Conservation (phyloP, 225 moss, liverwort and hornwort species). For the Antitrichia curtipendula region DNA sequence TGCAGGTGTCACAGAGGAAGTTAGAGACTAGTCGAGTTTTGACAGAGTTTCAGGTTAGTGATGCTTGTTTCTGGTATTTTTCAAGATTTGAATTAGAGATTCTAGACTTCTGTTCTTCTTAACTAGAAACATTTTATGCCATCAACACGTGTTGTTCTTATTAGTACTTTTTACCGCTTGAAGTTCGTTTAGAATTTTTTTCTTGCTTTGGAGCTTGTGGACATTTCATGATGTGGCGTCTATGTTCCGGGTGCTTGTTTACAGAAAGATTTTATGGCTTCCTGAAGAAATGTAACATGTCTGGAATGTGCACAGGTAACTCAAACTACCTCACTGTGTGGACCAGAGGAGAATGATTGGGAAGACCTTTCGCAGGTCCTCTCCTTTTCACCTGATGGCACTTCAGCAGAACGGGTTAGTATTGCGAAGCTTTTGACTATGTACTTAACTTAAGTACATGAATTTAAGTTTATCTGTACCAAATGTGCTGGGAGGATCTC, state of each 20-base stretch:
- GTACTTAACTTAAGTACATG: too few species aligned
- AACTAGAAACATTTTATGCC: neutral
- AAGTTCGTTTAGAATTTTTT: neutral
- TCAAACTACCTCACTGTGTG: neutral
- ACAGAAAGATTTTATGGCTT: neutral
- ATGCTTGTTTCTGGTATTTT: neutral
- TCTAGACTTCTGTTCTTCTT: neutral
- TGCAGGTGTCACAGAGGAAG: slow-evolving; percentile 51
- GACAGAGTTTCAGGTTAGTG: slow-evolving; percentile 63
- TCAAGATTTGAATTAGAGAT: neutral
- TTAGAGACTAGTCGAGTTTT: slow-evolving; percentile 51
- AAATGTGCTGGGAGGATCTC: neutral
- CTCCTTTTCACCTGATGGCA: slow-evolving; percentile 45
- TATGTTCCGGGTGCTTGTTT: neutral
- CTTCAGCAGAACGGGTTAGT: slow-evolving; percentile 39
- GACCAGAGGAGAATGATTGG: slow-evolving; percentile 32
- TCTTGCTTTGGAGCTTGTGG: neutral
- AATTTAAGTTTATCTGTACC: neutral
- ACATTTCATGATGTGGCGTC: neutral
- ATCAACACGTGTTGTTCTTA: neutral
- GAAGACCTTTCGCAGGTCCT: slow-evolving; percentile 28
- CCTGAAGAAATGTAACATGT: slow-evolving; percentile 20
- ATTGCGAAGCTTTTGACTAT: neutral
- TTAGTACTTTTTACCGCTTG: neutral
- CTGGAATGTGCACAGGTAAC: slow-evolving; percentile 4